phyloP scores from a whole-genome alignment of 2,329 filamentous ascomycete genomes.

The Aspergillus jensenii region DNA sequence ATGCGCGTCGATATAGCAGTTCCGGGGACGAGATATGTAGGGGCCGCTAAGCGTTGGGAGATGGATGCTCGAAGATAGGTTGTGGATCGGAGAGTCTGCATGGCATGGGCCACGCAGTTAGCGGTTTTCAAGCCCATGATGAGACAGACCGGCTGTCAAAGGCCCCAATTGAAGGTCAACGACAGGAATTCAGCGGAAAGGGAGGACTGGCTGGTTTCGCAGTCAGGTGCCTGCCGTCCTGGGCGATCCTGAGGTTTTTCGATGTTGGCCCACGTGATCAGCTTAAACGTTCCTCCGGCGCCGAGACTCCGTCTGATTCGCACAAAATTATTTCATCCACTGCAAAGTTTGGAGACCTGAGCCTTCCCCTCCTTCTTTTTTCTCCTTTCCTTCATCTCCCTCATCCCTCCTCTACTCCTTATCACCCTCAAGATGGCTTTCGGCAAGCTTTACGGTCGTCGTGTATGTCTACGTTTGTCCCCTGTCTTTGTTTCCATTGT shows the following conservation, averaged over 20 bases:
- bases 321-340: conserved; percentile 26
- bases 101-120: conserved; percentile 34
- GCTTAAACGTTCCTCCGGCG: conserved; percentile 25
- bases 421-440: conserved; percentile 73
- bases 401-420: conserved; percentile 14
- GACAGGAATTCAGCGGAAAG: not conserved
- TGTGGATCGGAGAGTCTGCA: conserved; percentile 32
- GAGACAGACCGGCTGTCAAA: conserved; percentile 13
- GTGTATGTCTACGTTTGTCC: conserved; percentile 56
- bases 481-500: conserved; percentile 9
- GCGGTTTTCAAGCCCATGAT: conserved; percentile 41
- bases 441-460: conserved; percentile 91
- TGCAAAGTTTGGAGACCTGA: conserved; percentile 6
- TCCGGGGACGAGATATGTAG: conserved; percentile 16
- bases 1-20: conserved; percentile 12
- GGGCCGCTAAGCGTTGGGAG: conserved; percentile 34
- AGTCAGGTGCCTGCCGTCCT: conserved; percentile 7
- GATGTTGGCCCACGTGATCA: conserved; percentile 25
- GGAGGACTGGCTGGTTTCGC: not conserved
- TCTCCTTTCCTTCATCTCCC: conserved; percentile 5
- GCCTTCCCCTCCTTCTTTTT: conserved; percentile 20
- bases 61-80: conserved; percentile 42
- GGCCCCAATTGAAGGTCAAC: conserved; percentile 7
- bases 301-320: conserved; percentile 25
- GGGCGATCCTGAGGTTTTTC: conserved; percentile 25